Conservation (phyloP, 306 rosid genomes). For the Vigna mungo region DNA sequence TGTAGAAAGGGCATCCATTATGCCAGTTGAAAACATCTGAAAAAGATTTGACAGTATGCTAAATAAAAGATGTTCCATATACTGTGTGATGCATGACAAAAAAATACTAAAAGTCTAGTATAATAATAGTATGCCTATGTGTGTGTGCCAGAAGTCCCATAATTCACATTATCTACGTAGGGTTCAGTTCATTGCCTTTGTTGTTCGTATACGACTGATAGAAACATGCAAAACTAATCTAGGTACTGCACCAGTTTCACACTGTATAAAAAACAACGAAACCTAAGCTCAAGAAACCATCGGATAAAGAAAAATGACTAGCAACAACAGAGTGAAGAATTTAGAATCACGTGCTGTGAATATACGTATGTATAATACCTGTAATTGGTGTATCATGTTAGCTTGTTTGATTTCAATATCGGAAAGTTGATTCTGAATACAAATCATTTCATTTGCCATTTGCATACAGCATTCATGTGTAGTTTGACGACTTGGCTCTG, state of each 20-base stretch:
- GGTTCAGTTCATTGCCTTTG: slow-evolving; percentile 5
- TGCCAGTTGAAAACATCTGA: slow-evolving; percentile 73
- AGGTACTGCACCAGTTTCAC: neutral
- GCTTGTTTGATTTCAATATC: slow-evolving; percentile 82
- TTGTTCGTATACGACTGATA: slow-evolving; percentile 16
- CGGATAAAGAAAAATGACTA: slow-evolving; percentile 14
- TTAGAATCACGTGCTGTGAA: neutral
- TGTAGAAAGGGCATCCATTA: slow-evolving; percentile 71
- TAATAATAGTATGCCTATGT: neutral
- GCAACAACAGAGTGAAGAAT: slow-evolving; percentile 28
- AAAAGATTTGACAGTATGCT: slow-evolving; percentile 34
- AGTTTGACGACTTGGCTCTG: slow-evolving; percentile 62
- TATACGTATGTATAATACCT: slow-evolving; percentile 53
- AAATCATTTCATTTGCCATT: slow-evolving; percentile 67
- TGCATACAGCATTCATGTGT: slow-evolving; percentile 63
- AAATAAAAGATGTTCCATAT: slow-evolving; percentile 21
- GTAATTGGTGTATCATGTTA: slow-evolving; percentile 70
- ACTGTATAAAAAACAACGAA: slow-evolving; percentile 32
- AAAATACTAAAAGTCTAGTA: slow-evolving; percentile 15
- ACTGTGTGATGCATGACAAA: slow-evolving; percentile 30
- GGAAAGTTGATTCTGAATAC: slow-evolving; percentile 74
- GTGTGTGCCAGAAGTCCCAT: slow-evolving; percentile 18
- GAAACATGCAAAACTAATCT: slow-evolving; percentile 25
- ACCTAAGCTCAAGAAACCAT: slow-evolving; percentile 19
- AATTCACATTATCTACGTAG: slow-evolving; percentile 8